These are phyloP conservation scores for Hordeum vulgare DNA, from an alignment of 176 grass and related monocot genomes.

Conservation along the genomic window MorexV3_pseudomolecules_assembly NC_058519.1:68072081-68072580, in stretches of 20 bases:
- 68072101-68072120: too few species aligned
- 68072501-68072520: neutral
- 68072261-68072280: neutral
- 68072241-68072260: neutral
- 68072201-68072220: neutral
- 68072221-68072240: neutral
- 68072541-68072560: slow-evolving; percentile 8
- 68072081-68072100: too few species aligned
- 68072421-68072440: neutral
- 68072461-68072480: neutral
- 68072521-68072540: neutral
- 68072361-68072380: too few species aligned
- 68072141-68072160: neutral
- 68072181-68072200: neutral
- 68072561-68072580: too few species aligned
- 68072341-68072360: too few species aligned
- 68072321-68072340: neutral
- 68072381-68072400: neutral
- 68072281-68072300: neutral
- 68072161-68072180: neutral
- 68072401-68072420: neutral
- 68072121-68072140: too few species aligned
- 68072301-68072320: neutral
- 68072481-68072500: neutral
- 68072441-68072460: neutral